A percentile compares a stretch with the other conserved stretches of the same genome.
These are phyloP conservation scores for Raphanus hybrid DNA, from an alignment of 441 rosid genomes.

Conservation along the genomic window DNA sequence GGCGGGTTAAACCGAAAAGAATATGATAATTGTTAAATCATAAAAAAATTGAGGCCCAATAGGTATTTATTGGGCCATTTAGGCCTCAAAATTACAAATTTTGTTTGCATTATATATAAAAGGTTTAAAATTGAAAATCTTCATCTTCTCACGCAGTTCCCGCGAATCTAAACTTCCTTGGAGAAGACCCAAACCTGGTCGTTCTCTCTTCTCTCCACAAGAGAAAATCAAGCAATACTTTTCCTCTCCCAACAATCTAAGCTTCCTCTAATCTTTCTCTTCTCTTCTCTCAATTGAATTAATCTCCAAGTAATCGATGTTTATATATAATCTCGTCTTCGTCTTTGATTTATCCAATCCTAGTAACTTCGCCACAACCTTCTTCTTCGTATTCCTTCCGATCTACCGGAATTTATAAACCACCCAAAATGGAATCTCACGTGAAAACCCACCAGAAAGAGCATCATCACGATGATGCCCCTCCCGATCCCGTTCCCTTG, in stretches of 20 bases:
- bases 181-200: conserved; percentile 79
- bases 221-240: too few relatives aligned
- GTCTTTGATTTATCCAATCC: conserved; percentile 30
- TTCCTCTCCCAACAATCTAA: conserved; percentile 54
- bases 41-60: too few relatives aligned
- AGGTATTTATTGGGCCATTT: too few relatives aligned
- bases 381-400: too few relatives aligned
- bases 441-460: conserved; percentile 30
- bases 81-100: too few relatives aligned
- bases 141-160: conserved; percentile 37
- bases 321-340: conserved; percentile 45
- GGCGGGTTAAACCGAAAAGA: too few relatives aligned
- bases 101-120: too few relatives aligned
- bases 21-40: too few relatives aligned
- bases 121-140: too few relatives aligned
- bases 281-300: conserved; percentile 27
- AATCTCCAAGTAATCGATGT: conserved; percentile 35
- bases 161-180: conserved; percentile 56
- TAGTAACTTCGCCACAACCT: conserved; percentile 1
- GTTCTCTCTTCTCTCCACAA: conserved; percentile 37
- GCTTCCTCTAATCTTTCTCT: conserved; percentile 48
- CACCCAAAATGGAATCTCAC: conserved; percentile 46
- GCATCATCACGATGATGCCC: background rate
- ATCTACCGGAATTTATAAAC: background rate
- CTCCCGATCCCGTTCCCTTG: conserved; percentile 16